Percentiles rank a stretch among this genome's conserved stretches.
phyloP scores from a whole-genome alignment of 1,284 basidiomycete genomes.

The Cryptococcus depauperatus region DNA sequence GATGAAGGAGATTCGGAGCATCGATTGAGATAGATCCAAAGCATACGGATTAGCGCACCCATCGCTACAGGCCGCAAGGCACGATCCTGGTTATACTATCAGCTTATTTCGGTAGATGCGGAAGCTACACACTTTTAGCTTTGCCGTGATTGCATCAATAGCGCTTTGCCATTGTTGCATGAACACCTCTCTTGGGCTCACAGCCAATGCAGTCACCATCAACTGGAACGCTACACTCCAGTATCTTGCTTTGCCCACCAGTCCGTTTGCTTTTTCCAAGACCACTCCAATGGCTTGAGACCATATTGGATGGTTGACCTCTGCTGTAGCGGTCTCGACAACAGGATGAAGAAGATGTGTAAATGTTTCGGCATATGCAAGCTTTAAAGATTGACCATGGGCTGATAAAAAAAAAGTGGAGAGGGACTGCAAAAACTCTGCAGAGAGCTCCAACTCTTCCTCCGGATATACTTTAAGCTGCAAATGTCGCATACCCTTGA shows the following conservation, averaged over 20 bases:
- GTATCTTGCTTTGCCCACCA: conserved; percentile 83
- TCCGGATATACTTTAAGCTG: conserved; percentile 88
- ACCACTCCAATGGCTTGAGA: conserved; percentile 81
- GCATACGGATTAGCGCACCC: conserved; percentile 71
- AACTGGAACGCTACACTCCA: conserved; percentile 84
- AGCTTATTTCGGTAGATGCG: conserved; percentile 3
- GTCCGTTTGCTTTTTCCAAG: conserved; percentile 72
- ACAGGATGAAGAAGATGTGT: conserved; percentile 76
- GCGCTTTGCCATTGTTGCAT: conserved; percentile 69
- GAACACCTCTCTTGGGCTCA: conserved; percentile 79
- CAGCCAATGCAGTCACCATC: conserved; percentile 72
- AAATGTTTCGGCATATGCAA: conserved; percentile 76
- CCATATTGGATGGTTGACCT: conserved; percentile 94
- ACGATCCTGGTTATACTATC: conserved; percentile 59
- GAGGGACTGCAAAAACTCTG: conserved; percentile 78
- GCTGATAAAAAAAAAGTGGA: conserved; percentile 75
- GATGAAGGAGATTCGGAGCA: conserved; percentile 78
- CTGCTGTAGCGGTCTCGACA: conserved; percentile 88
- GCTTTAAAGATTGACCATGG: conserved; percentile 76
- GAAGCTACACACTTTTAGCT: conserved; percentile 61
- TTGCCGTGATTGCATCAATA: conserved; percentile 62
- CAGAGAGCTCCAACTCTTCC: conserved; percentile 85
- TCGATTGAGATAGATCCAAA: conserved; percentile 92
- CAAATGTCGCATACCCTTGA: conserved; percentile 68
- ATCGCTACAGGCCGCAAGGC: conserved; percentile 62